phyloP scores from a whole-genome alignment of 257 asterid species.

The Capsicum baccatum region DNA sequence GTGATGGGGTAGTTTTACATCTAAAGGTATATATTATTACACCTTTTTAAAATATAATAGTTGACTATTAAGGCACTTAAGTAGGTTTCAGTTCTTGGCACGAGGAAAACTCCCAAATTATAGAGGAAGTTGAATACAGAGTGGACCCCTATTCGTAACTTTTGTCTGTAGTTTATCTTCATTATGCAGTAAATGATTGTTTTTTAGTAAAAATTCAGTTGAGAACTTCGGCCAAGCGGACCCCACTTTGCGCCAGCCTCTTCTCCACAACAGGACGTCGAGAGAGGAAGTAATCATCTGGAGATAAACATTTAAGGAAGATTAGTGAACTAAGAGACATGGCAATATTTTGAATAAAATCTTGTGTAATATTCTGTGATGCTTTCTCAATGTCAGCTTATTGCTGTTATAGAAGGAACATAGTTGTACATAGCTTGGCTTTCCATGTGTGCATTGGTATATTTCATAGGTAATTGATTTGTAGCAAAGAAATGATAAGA shows the following conservation, averaged over 20 bases:
- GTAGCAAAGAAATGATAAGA: not conserved
- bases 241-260: conserved; percentile 74
- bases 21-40: conserved; percentile 24
- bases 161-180: conserved; percentile 36
- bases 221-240: conserved; percentile 87
- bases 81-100: conserved; percentile 36
- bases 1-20: not conserved
- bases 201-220: conserved; percentile 60
- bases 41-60: not conserved
- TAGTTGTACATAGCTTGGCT: not conserved
- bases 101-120: conserved; percentile 42
- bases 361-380: not conserved
- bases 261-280: conserved; percentile 86
- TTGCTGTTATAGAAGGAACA: not conserved
- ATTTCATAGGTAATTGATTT: not conserved
- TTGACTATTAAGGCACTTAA: conserved; percentile 30
- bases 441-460: not conserved
- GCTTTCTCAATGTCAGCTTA: conserved; percentile 7
- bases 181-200: conserved; percentile 54
- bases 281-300: conserved; percentile 83
- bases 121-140: conserved; percentile 23
- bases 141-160: conserved; percentile 25
- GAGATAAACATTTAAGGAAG: not conserved
- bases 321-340: conserved; percentile 17
- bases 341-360: not conserved